Evolutionary conservation across 768 basidiomycete genomes (phyloP), one percentile per base, ranked within the genome.

Genomic region (Russula virescens): DNA sequence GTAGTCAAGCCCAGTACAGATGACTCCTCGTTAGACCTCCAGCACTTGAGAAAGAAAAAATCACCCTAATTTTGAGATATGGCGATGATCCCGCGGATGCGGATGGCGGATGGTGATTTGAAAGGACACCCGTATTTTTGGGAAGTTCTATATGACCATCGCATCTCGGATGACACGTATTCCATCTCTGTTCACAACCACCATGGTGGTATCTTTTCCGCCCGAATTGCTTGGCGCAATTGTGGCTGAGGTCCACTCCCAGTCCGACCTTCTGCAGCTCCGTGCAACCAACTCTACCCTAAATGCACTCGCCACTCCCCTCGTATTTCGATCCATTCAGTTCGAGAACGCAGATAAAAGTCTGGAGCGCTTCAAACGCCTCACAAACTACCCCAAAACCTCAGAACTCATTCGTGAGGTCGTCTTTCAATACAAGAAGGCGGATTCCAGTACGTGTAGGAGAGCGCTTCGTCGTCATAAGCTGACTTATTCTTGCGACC

Each of bases 351-450:
- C 16, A 14, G 48, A 62, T n/a, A 34, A 43, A 11, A 50, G 54
- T 25, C n/a, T 62, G 23, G 6, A 23, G 19, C 18, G 21, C 18
- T 56, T 62, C 40, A 49, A 34, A 10, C 13, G 5, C 28, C 28
- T 62, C 23, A 5, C 42, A 3, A 16, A 6, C 4, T 31, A 34
- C 11, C 19, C 43, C 28, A 55, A 42, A 1, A 23, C 50, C 8
- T 0, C 47, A 10, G 14, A 11, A 10, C 40, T 23, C 16, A 46
- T 62, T n/a, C 54, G 11, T 0, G 38, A 62, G 43, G 61, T 56
- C 14, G 5, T 50, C 28, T 62, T 50, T 51, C 61, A 62, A 47
- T 62, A 62, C 31, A 19, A 50, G 23, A 48, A 62, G 13, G 47
- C 31, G 10, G 55, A 55, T n/a, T 10, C 55, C 2, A 16, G 61